Evolutionary conservation across 805 yeast species (phyloP), one percentile per base, ranked within the genome.

Genomic region (Dipodascopsis tothii): DNA sequence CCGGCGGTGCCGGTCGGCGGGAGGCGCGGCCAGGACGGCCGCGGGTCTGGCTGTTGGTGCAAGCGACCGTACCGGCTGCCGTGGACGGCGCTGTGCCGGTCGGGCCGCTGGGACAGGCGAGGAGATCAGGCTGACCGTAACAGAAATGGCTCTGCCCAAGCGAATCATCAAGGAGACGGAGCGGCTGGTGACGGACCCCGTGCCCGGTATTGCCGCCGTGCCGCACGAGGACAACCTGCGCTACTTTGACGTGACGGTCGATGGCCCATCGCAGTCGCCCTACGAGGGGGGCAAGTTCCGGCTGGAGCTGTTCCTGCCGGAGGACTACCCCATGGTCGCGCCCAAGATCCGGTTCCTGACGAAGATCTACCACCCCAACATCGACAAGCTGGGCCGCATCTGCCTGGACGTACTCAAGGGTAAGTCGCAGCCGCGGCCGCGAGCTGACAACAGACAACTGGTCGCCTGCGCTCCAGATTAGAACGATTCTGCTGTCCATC

Each of bases 121-220:
- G n/a, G n/a, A n/a, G n/a, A n/a, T n/a, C n/a, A n/a, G n/a, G n/a
- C n/a, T n/a, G n/a, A n/a, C n/a, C n/a, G n/a, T n/a, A n/a, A n/a
- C n/a, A n/a, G n/a, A n/a, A n/a, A 54, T 52, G 53, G 70, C 75
- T 19, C 69, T 88, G 60, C 94, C 96, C 35, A 90, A 86, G 67
- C 78, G 98, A 69, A 90, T 90, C 55, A 84, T 90, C 54, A 87
- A 88, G 80, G 98, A 92, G 67, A 90, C 97, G 7, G 96, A 92
- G 61, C 73, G 96, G 51, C 70, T 92, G 33, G 81, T 81, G 20
- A 80, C 86, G 32, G 99, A 92, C 57, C 97, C 98, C 1, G 97
- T 90, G 1, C 94, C 96, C 3, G 98, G 97, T 2, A 92, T 92
- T 56, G 74, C 81, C 0, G 98, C 97, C 1, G 74, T 71, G 22